These are phyloP conservation scores for Theobroma cacao DNA, from an alignment of 345 rosid species.

Conservation along the genomic window DNA sequence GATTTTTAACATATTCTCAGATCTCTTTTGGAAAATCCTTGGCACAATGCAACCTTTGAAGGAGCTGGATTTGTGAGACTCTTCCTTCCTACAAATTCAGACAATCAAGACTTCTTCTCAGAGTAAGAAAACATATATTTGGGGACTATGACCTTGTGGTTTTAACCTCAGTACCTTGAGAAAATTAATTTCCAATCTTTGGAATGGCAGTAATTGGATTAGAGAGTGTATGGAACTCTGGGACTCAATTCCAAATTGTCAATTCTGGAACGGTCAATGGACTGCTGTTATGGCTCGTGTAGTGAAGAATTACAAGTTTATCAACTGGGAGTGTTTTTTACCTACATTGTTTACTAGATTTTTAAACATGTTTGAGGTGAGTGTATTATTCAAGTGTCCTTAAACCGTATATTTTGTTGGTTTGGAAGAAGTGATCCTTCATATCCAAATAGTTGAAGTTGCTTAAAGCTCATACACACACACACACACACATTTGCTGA, in stretches of 20 bases:
- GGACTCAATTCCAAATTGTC: constrained; percentile 95
- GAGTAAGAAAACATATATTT: constrained; percentile 49
- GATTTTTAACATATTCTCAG: constrained; percentile 41
- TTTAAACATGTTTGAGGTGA: constrained; percentile 97
- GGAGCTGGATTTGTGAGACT: constrained; percentile 94
- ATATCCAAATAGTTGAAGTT: not conserved
- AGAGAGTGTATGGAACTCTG: constrained; percentile 64
- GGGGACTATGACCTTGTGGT: not conserved
- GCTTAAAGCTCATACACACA: not conserved
- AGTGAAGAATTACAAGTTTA: constrained; percentile 67
- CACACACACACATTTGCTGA: not conserved
- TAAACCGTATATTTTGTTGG: not conserved
- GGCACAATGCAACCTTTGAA: constrained; percentile 96
- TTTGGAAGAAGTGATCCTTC: not conserved
- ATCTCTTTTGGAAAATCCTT: constrained; percentile 87
- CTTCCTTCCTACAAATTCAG: constrained; percentile 87
- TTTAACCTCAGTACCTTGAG: constrained; percentile 5
- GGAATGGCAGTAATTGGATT: constrained; percentile 72
- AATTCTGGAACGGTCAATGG: constrained; percentile 99
- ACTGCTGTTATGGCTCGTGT: constrained; percentile 82
- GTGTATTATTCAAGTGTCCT: constrained; percentile 22
- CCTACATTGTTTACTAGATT: constrained; percentile 75
- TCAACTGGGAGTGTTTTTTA: constrained; percentile 78
- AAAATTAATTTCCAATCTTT: constrained; percentile 20
- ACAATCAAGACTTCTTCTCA: constrained; percentile 83